Base-by-base conservation (phyloP, 2,329 filamentous ascomycete species). In the Cladophialophora yegresii region DNA sequence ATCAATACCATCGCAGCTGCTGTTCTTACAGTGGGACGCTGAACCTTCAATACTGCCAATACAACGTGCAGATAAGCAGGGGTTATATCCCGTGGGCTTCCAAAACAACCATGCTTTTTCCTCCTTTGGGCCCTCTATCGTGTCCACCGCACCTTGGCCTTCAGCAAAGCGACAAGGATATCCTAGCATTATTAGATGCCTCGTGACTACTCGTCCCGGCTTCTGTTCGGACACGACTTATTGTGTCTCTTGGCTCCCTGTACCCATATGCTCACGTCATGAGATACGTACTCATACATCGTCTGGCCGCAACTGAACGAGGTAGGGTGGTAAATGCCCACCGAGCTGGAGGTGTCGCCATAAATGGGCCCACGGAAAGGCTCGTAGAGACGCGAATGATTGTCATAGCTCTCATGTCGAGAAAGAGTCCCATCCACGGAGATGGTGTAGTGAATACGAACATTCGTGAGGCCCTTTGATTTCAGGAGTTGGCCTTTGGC, bases 401-500 rank as follows among this genome's bases (percentile, higher is more conserved):
- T 20, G 13, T 6, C 36, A 43, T 16, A 43, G 13, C 16, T n/a
- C 16, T 43, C 36, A n/a, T 16, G 13, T 43, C 36, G n/a, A 43
- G 36, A 43, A 3, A 43, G 6, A 43, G 10, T 43, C 22, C 5
- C 26, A 1, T 30, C n/a, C n/a, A n/a, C 23, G 16, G 16, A 16
- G 23, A 30, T 8, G 28, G 23, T 2, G 8, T 3, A 20, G 10
- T 20, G 13, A 8, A 50, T 20, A 20, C 13, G 32, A 26, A 23
- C 20, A 28, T 10, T 1, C 1, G 23, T 32, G n/a, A 26, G 28
- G 6, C 22, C 33, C n/a, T 16, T 28, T 32, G 13, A 6, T 9
- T 70, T 80, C 73, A 82, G 68, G 80, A 80, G 61, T 79, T 73
- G 40, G 83, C 84, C 71, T 84, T 87, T 2, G 92, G 92, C 22